Evolutionary conservation across 768 basidiomycete species (phyloP), one percentile per base, ranked within the genome.

Genomic region (Rhizopogon sp.): DNA sequence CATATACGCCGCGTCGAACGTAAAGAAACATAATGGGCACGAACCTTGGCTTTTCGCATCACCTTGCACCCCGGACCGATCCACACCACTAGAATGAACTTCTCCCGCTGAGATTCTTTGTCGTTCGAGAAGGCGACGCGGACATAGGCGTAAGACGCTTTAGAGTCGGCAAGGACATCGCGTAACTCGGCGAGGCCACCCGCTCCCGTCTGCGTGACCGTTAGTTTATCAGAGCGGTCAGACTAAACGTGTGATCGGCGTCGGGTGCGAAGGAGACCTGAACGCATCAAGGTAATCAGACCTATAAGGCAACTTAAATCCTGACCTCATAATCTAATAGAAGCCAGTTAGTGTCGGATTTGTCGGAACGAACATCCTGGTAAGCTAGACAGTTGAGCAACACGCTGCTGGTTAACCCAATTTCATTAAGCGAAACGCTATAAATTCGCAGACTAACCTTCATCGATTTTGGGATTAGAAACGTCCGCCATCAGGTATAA

Each of bases 41-140:
- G 60, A 55, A 90, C 90, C 84, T 93, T 95, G 42, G 87, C 94
- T 74, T 86, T 88, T 58, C 94, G 80, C 93, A 96, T 93, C 59
- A 94, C 80, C 74, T 92, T 93, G 73, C 91, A 90, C 41, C 74
- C 71, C 17, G 81, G 74, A 43, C 91, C 90, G 72, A 92, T 93
- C 90, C 90, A 92, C 43, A 83, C 79, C 68, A 92, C 78, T 64
- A 92, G 80, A 61, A 89, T 81, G 74, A 92, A 90, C 79, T 96
- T 97, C 78, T 95, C 90, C 56, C 94, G 82, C 67, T 74, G 80
- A 42, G 85, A 87, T 72, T 93, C 88, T 69, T 87, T 88, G 76
- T 93, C 90, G 68, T 90, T 93, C 52, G 88, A 77, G 71, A 90
- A 97, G 58, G 82, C 78, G 60, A 98, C 81, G 61, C 91, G 87